These are phyloP conservation scores for Ogataea degrootiae DNA, from an alignment of 805 yeast genomes.

Conservation along the genomic window DNA sequence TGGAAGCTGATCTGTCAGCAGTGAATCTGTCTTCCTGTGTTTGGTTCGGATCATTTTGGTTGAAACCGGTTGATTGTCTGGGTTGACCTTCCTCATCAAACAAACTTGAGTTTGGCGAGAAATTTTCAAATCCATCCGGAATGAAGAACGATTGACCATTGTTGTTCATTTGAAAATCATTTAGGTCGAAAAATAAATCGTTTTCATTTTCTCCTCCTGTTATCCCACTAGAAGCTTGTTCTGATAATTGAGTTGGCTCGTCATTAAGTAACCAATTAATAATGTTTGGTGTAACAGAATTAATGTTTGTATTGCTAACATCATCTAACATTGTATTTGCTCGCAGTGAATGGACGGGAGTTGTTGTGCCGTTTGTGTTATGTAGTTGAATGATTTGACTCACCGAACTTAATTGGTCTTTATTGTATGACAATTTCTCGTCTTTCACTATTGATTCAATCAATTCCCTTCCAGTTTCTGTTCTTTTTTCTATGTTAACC, in stretches of 20 bases:
- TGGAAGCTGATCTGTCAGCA: neutral
- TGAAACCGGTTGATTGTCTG: neutral
- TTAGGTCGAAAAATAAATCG: slow-evolving; percentile 18
- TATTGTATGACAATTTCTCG: slow-evolving; percentile 3
- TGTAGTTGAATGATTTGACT: slow-evolving; percentile 23
- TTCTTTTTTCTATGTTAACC: no score
- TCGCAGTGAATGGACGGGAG: no score
- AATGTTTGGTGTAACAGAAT: slow-evolving; percentile 12
- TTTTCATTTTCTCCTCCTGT: neutral
- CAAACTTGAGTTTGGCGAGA: slow-evolving; percentile 18
- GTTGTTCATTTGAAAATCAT: slow-evolving; percentile 22
- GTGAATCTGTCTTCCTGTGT: neutral
- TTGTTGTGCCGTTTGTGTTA: neutral
- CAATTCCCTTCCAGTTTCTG: neutral
- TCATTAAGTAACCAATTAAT: slow-evolving; percentile 29
- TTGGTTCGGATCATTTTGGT: neutral
- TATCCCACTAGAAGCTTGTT: neutral
- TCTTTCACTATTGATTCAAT: neutral
- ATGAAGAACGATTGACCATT: slow-evolving; percentile 26
- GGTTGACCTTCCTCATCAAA: neutral
- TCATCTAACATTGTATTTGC: no score
- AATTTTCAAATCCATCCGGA: slow-evolving; percentile 26
- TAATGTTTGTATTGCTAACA: no score
- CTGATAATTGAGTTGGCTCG: slow-evolving; percentile 1
- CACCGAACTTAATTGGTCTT: slow-evolving; percentile 14